Percentiles rank a stretch among this genome's conserved stretches.
phyloP scores from a whole-genome alignment of 2,329 filamentous ascomycete species.

The Atkinsonella texensis region DNA sequence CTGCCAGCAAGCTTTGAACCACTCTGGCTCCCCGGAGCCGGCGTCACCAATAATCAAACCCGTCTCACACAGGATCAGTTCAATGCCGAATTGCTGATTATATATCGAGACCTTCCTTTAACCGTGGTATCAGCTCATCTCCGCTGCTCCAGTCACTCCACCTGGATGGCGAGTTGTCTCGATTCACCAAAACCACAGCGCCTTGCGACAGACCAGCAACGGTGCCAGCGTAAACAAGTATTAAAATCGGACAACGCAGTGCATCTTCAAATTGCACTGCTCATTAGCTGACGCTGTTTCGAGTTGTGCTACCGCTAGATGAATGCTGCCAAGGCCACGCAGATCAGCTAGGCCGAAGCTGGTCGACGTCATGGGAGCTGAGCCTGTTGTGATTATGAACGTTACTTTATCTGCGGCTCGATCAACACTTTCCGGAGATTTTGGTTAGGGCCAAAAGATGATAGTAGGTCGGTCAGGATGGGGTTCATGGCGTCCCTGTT shows the following conservation, averaged over 20 bases:
- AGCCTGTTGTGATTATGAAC: constrained; percentile 11
- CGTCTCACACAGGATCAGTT: constrained; percentile 1
- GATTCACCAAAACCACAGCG: constrained; percentile 17
- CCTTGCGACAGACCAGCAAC: constrained; percentile 17
- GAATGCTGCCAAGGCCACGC: not conserved
- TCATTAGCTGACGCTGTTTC: not conserved
- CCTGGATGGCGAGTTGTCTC: constrained; percentile 7
- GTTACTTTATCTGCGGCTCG: constrained; percentile 11
- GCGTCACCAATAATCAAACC: not conserved
- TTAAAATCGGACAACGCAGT: constrained; percentile 9
- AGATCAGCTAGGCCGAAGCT: constrained; percentile 2
- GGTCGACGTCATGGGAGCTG: constrained; percentile 3
- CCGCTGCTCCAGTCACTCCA: constrained; percentile 21
- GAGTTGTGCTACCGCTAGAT: not conserved
- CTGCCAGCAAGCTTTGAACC: constrained; percentile 18
- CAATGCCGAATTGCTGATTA: constrained; percentile 11
- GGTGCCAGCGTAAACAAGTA: constrained; percentile 13
- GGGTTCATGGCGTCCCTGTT: constrained; percentile 20
- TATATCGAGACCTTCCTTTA: constrained; percentile 11
- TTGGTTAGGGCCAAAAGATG: constrained; percentile 11
- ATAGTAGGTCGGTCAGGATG: constrained; percentile 14
- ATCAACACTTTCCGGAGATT: constrained; percentile 12
- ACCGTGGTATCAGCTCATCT: constrained; percentile 15
- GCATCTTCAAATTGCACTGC: constrained; percentile 12
- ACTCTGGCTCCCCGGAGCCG: constrained; percentile 13